A percentile compares a stretch with the other conserved stretches of the same genome.
These are phyloP conservation scores for Yarrowia osloensis DNA, from an alignment of 805 yeast genomes.

Conservation along the genomic window DNA sequence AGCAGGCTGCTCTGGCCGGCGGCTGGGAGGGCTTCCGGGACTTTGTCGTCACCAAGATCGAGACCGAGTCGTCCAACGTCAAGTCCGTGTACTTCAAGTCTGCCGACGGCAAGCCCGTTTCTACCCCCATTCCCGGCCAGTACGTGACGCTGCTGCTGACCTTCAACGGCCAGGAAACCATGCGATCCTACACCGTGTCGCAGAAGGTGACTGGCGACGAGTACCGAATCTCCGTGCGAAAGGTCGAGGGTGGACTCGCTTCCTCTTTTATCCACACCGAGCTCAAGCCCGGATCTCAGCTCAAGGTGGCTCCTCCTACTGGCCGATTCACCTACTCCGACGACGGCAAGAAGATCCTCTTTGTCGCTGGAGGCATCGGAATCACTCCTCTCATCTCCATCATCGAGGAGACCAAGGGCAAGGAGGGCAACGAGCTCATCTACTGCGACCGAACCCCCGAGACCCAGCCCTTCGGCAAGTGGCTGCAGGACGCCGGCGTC, in stretches of 20 bases:
- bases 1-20: conserved; percentile 41
- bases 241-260: conserved; percentile 51
- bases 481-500: conserved; percentile 12
- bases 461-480: conserved; percentile 27
- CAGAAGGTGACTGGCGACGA: conserved; percentile 41
- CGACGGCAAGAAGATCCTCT: conserved; percentile 43
- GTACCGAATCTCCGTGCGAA: conserved; percentile 61
- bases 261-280: conserved; percentile 54
- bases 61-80: conserved; percentile 51
- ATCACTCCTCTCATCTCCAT: conserved; percentile 64
- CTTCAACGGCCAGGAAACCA: conserved; percentile 47
- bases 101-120: conserved; percentile 44
- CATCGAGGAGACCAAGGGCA: conserved; percentile 45
- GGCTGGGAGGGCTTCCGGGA: conserved; percentile 64
- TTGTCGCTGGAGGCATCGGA: conserved; percentile 67
- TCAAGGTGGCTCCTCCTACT: conserved; percentile 59
- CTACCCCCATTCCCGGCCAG: conserved; percentile 48
- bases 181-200: conserved; percentile 64
- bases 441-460: conserved; percentile 30
- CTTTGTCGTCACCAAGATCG: conserved; percentile 50
- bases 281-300: conserved; percentile 51
- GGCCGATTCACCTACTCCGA: conserved; percentile 51
- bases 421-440: conserved; percentile 42
- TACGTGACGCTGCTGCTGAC: conserved; percentile 46
- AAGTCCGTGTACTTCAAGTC: conserved; percentile 56